Evolutionary conservation across 2,329 filamentous ascomycete genomes (phyloP), one percentile per base, ranked within the genome.

Genomic region (Nemania abortiva): DNA sequence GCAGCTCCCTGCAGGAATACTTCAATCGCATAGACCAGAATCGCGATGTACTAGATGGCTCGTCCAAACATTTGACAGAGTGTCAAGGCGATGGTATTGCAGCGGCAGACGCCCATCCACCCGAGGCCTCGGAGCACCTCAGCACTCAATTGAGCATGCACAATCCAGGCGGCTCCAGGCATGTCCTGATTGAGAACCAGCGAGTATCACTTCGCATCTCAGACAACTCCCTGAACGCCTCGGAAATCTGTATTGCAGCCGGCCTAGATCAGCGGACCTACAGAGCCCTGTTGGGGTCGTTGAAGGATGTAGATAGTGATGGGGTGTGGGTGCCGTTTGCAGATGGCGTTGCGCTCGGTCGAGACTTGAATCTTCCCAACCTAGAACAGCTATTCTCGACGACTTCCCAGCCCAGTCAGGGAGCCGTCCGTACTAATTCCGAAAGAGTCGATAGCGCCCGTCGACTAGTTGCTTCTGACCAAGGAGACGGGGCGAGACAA

Each of bases 161-260:
- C 31, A 1, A 13, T 3, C 13, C 11, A 18, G 15, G 20, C 18
- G 20, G 7, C 27, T 3, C 37, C 1, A n/a, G n/a, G 11, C 6
- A 24, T 5, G 20, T 24, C 27, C 1, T 24, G 6, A 50, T 60
- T 29, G 27, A 27, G 20, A 3, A 11, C 1, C 45, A 52, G 11
- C 42, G 11, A 24, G 42, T 60, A 10, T 52, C 45, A 11, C 37
- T 60, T 27, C 57, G 57, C 6, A 24, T n/a, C 18, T 37, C 45
- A 11, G 57, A 60, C 27, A 13, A 3, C n/a, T 27, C 24, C 7
- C 6, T 60, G 29, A 60, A 60, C 42, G 57, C 45, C 13, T n/a
- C 5, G 11, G 29, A 60, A 31, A 37, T 60, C 18, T 60, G 42
- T 24, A 7, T 3, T 1, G 57, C 57, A n/a, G 37, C 39, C n/a